A percentile compares a stretch with the other conserved stretches of the same genome.
Evolutionary conservation across 768 basidiomycete genomes (phyloP).

Genomic region (Dioszegia crocea): DNA sequence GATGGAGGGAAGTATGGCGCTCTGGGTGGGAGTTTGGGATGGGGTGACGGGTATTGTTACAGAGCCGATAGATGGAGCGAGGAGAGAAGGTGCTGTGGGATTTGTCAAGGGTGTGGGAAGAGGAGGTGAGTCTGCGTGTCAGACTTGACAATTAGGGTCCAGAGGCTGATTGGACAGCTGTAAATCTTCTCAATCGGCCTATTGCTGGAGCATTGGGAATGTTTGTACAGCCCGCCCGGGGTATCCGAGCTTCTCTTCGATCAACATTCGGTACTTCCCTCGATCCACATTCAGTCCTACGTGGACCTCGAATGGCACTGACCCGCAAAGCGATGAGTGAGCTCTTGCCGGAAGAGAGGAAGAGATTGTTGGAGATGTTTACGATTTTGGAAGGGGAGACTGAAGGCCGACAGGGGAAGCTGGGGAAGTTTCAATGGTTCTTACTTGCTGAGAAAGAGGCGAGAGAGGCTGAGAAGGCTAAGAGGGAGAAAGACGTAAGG

Average conservation of each 20-base stretch:
- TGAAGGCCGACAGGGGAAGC: not conserved
- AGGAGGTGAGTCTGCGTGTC: slow-evolving; percentile 29
- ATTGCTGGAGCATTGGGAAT: slow-evolving; percentile 22
- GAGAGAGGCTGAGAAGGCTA: not conserved
- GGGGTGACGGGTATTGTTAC: slow-evolving; percentile 49
- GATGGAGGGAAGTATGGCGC: slow-evolving; percentile 53
- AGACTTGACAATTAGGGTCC: not conserved
- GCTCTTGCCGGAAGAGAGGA: not conserved
- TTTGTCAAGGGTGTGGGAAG: slow-evolving; percentile 45
- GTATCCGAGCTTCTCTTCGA: slow-evolving; percentile 6
- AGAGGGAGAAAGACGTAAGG: not conserved
- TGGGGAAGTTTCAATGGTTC: not conserved
- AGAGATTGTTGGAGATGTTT: not conserved
- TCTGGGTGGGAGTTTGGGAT: slow-evolving; percentile 47
- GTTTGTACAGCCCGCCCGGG: slow-evolving; percentile 16
- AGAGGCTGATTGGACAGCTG: slow-evolving; percentile 18
- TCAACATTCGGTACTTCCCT: not conserved
- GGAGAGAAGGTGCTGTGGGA: slow-evolving; percentile 46
- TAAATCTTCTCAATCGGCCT: slow-evolving; percentile 41
- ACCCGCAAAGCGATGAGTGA: not conserved
- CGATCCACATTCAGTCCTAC: slow-evolving; percentile 14
- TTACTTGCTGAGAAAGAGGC: slow-evolving; percentile 4
- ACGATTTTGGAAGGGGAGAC: not conserved
- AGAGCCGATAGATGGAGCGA: slow-evolving; percentile 47
- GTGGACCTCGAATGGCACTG: slow-evolving; percentile 9